These are phyloP conservation scores for Botrytis hyacinthi DNA, from an alignment of 2,329 filamentous ascomycete species.

Conservation along the genomic window DNA sequence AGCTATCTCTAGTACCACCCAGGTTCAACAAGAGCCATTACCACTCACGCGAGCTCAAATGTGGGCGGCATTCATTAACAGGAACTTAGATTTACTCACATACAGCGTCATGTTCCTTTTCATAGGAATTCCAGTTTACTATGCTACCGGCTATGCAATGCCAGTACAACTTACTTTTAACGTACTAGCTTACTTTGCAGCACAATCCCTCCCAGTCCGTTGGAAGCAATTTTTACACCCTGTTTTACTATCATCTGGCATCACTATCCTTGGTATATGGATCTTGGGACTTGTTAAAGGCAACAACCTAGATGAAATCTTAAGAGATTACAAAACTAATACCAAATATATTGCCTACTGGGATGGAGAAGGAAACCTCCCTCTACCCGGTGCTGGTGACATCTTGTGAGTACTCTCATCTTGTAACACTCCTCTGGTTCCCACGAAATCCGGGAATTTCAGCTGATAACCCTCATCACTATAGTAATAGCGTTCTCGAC, in stretches of 20 bases:
- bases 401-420: constrained; percentile 42
- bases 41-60: constrained; percentile 47
- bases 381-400: constrained; percentile 54
- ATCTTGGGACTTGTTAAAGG: constrained; percentile 48
- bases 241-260: constrained; percentile 53
- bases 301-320: constrained; percentile 43
- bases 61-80: constrained; percentile 50
- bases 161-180: constrained; percentile 47
- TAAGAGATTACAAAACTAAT: constrained; percentile 51
- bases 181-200: constrained; percentile 51
- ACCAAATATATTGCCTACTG: constrained; percentile 54
- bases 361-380: constrained; percentile 39
- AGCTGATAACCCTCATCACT: background rate
- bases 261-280: constrained; percentile 54
- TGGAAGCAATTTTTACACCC: constrained; percentile 57
- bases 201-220: constrained; percentile 47
- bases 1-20: constrained; percentile 20
- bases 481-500: constrained; percentile 49
- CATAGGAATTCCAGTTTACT: constrained; percentile 55
- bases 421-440: background rate
- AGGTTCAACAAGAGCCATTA: constrained; percentile 43
- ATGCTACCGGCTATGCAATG: constrained; percentile 50
- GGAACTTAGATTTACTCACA: constrained; percentile 47
- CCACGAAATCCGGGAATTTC: background rate
- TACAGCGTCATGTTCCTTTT: constrained; percentile 49